Evolutionary conservation across 2,329 filamentous ascomycete genomes (phyloP), one percentile per base, ranked within the genome.

Genomic region (Fusarium clavum): DNA sequence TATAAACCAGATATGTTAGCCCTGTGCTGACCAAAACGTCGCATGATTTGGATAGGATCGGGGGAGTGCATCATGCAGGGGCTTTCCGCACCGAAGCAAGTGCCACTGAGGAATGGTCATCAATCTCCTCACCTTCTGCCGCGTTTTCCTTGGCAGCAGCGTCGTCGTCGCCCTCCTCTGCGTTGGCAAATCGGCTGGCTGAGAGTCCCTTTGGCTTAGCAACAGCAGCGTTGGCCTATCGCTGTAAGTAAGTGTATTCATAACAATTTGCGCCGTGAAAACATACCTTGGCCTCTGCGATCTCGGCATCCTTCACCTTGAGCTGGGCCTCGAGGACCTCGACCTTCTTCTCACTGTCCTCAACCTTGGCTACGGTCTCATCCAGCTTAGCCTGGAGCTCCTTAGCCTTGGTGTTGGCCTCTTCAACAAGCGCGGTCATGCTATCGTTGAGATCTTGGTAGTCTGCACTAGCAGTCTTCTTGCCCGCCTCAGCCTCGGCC

Each of bases 21-120:
- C 32, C 46, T 24, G 22, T 14, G 22, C 46, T 53, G 30, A 51
- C 11, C 24, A 43, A 13, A 40, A 25, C 53, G 52, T 54, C 61
- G 65, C 52, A 71, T 67, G 61, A 64, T 57, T 66, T 59, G 51
- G 68, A 73, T 54, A 61, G 61, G 68, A 69, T 64, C 70, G 69
- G 73, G 70, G 66, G 58, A 75, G 78, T 78, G 75, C 77, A 79
- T 78, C 79, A 83, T 81, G 78, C 80, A 83, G 80, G 81, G 84
- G 84, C 81, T 79, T 80, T 77, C 83, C 89, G 85, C 86, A 91
- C 89, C 88, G 86, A 88, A 82, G 88, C 88, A 81, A 91, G 84
- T 80, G 88, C 89, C 78, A 85, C 83, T 77, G 88, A 90, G 80
- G 88, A 88, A 83, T 87, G 82, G 78, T 91, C 88, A 75, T 87